Base-by-base conservation (phyloP, 1,284 basidiomycete genomes). In the Moesziomyces sp. region DNA sequence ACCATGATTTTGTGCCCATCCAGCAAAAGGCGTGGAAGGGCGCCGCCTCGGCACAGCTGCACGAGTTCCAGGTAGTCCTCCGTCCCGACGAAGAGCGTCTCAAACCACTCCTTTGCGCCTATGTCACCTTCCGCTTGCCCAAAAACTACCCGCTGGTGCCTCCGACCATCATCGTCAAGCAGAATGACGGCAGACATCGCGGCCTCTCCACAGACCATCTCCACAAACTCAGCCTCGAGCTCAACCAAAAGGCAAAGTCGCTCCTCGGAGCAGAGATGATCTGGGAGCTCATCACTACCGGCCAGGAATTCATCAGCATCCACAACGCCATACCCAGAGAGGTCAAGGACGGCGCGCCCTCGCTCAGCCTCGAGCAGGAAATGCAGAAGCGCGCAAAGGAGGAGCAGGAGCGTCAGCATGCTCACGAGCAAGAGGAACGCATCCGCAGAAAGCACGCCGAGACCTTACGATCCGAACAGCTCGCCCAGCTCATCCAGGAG, bases 221-320 rank as follows among this genome's bases (percentile, higher is more conserved):
- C 8, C 33, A 40, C 35, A 54, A 55, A 46, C 71, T 84, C 16
- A 58, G 45, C 42, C 66, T 58, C 38, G 62, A 62, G 40, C 62
- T 83, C 50, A 60, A 63, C 23, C 48, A 46, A 16, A 77, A 77
- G 16, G 78, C 81, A n/a, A 72, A 64, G 23, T 51, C 61, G 24
- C 70, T 83, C 16, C 46, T 83, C 4, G 83, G 83, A 21, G 70
- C 78, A 13, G 83, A 84, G 44, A 85, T 85, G 84, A 68, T 85
- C 30, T 85, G 83, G 78, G 84, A 85, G 63, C 72, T 84, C 33
- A 78, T 83, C 50, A 74, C 55, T 8, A 33, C 55, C 26, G 80
- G 66, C 3, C 80, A 81, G 49, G 81, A 83, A 30, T 82, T 65
- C 19, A 79, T 83, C 58, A 79, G 75, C 42, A 4, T 46, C 30